phyloP scores from a whole-genome alignment of 2,329 filamentous ascomycete genomes.

The Chrysoporthe cubensis region DNA sequence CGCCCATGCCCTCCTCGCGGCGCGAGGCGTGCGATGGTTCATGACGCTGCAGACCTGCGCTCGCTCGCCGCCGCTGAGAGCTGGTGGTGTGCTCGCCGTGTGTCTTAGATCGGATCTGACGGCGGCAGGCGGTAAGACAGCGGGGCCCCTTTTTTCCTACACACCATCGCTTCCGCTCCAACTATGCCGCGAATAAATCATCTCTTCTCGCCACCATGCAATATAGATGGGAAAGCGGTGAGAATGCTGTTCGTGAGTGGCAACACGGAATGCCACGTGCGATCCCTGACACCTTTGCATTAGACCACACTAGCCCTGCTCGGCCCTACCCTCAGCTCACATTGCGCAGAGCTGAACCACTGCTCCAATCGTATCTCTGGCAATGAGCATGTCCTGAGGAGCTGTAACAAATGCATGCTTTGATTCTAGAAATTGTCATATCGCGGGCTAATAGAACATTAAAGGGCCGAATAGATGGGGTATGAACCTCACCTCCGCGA shows the following conservation, averaged over 20 bases:
- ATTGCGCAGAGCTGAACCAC: conserved; percentile 18
- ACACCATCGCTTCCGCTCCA: conserved; percentile 1
- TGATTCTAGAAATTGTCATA: conserved; percentile 21
- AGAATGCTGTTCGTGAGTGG: conserved; percentile 6
- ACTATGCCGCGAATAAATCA: too few species aligned
- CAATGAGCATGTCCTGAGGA: conserved; percentile 10
- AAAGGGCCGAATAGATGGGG: conserved; percentile 11
- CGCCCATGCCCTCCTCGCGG: conserved; percentile 1
- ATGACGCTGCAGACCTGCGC: neutral
- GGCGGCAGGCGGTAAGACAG: conserved; percentile 20
- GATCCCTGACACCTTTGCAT: conserved; percentile 16
- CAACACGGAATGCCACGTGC: conserved; percentile 10
- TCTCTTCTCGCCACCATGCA: conserved; percentile 11
- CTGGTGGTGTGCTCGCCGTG: neutral
- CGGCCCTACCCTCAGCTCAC: conserved; percentile 23
- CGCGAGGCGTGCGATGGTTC: conserved; percentile 12
- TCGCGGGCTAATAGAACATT: conserved; percentile 24
- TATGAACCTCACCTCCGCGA: conserved; percentile 18
- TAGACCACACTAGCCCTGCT: conserved; percentile 8
- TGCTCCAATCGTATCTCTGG: conserved; percentile 9
- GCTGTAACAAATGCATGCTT: conserved; percentile 22
- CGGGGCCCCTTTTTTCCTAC: conserved; percentile 1
- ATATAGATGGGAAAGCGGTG: conserved; percentile 18
- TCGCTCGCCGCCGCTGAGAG: neutral
- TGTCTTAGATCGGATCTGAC: conserved; percentile 20